These are phyloP conservation scores for Nematocida parisii DNA, from an alignment of 371 early-diverging fungal genomes.

Conservation along the genomic window DNA sequence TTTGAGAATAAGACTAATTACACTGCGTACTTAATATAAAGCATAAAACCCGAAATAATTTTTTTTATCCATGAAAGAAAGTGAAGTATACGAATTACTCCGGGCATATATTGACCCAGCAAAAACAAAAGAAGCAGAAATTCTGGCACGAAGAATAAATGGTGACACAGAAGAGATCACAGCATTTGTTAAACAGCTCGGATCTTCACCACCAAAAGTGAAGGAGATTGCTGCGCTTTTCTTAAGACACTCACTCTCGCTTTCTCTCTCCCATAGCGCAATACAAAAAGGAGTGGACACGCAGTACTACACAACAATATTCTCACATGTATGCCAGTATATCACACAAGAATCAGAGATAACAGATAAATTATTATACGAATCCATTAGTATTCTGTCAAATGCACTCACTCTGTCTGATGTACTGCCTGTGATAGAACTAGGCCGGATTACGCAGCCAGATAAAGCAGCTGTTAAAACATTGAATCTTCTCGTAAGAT, in stretches of 20 bases:
- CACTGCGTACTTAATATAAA: too few species aligned
- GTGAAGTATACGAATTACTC: conserved; percentile 11
- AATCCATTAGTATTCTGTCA: neutral
- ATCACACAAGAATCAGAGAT: neutral
- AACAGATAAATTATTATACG: neutral
- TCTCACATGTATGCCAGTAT: neutral
- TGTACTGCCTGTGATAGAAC: neutral
- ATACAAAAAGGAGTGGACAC: neutral
- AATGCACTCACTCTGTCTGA: neutral
- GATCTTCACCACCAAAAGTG: neutral
- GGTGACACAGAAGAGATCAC: neutral
- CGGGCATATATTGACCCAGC: conserved; percentile 12
- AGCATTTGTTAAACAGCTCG: neutral
- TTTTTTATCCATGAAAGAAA: conserved; percentile 20
- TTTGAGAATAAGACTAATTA: too few species aligned
- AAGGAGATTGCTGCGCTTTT: conserved; percentile 14
- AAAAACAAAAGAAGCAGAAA: conserved; percentile 7
- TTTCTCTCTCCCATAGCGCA: neutral
- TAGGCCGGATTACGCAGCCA: neutral
- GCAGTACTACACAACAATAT: neutral
- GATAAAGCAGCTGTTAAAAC: neutral
- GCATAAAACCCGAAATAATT: neutral
- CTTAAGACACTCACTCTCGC: neutral
- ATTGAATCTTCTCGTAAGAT: neutral
- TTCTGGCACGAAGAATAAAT: neutral